Evolutionary conservation across 2,329 filamentous ascomycete genomes (phyloP).

Genomic region (Fusarium mexicanum): DNA sequence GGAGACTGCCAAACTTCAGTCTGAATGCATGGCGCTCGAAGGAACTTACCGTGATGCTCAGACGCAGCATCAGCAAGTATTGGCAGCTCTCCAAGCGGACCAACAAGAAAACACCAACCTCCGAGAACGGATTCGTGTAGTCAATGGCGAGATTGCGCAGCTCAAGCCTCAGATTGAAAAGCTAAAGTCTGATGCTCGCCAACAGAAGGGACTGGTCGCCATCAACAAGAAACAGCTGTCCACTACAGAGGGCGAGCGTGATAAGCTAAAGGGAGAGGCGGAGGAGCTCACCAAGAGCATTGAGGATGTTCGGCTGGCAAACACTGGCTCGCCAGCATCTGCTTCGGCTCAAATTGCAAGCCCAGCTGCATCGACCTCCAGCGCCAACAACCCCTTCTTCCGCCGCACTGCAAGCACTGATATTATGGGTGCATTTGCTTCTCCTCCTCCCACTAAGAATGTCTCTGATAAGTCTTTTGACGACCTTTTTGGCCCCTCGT

Average conservation of each 20-base stretch:
- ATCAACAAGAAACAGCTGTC: conserved; percentile 98
- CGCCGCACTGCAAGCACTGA: conserved; percentile 72
- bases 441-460: conserved; percentile 55
- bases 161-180: conserved; percentile 94
- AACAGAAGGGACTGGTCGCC: conserved; percentile 94
- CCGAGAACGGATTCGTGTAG: conserved; percentile 85
- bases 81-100: conserved; percentile 80
- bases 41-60: conserved; percentile 83
- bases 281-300: conserved; percentile 72
- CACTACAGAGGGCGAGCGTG: conserved; percentile 87
- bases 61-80: conserved; percentile 80
- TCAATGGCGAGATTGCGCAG: conserved; percentile 84
- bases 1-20: conserved; percentile 85
- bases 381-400: conserved; percentile 96
- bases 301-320: conserved; percentile 66
- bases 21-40: conserved; percentile 85
- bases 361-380: conserved; percentile 73
- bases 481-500: conserved; percentile 82
- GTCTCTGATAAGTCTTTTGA: conserved; percentile 79
- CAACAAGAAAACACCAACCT: conserved; percentile 87
- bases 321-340: conserved; percentile 60
- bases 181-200: conserved; percentile 87
- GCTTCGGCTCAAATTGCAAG: conserved; percentile 68
- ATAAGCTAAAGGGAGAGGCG: conserved; percentile 85
- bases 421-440: conserved; percentile 64